phyloP scores from a whole-genome alignment of 371 early-diverging fungal genomes.

The Mucor racemosus region DNA sequence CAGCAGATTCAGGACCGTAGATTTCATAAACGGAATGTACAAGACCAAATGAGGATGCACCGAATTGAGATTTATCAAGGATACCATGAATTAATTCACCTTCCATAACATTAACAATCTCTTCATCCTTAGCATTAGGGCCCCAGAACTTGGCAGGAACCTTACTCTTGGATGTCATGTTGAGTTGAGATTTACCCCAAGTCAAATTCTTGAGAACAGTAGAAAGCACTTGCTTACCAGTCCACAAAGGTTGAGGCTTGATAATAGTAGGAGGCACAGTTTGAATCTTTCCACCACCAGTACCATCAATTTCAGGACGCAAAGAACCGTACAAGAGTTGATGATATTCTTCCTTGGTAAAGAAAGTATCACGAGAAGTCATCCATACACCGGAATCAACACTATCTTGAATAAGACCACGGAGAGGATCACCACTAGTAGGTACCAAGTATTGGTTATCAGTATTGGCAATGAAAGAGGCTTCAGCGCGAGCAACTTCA shows the following conservation, averaged over 20 bases:
- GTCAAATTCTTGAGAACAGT: conserved; percentile 78
- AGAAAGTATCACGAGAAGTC: conserved; percentile 91
- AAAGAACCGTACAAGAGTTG: conserved; percentile 91
- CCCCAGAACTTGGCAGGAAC: conserved; percentile 92
- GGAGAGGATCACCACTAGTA: conserved; percentile 97
- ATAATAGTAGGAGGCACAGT: conserved; percentile 85
- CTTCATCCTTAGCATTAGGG: conserved; percentile 90
- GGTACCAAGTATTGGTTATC: conserved; percentile 98
- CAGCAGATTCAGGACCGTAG: conserved; percentile 93
- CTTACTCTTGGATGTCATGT: conserved; percentile 87
- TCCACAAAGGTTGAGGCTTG: conserved; percentile 93
- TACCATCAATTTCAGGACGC: conserved; percentile 74
- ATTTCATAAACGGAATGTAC: conserved; percentile 98
- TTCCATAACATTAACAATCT: conserved; percentile 83
- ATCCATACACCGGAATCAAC: conserved; percentile 97
- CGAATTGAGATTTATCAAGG: conserved; percentile 98
- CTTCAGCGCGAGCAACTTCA: conserved; percentile 96
- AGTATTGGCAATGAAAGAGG: conserved; percentile 92
- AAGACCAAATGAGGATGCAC: conserved; percentile 92
- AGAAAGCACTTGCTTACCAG: conserved; percentile 98
- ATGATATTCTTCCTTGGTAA: conserved; percentile 90
- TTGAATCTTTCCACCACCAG: conserved; percentile 76
- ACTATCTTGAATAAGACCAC: conserved; percentile 99
- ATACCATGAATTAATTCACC: conserved; percentile 96
- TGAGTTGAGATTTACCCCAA: conserved; percentile 75